phyloP scores from a whole-genome alignment of 768 basidiomycete genomes.

The Suillus cothurnatus region DNA sequence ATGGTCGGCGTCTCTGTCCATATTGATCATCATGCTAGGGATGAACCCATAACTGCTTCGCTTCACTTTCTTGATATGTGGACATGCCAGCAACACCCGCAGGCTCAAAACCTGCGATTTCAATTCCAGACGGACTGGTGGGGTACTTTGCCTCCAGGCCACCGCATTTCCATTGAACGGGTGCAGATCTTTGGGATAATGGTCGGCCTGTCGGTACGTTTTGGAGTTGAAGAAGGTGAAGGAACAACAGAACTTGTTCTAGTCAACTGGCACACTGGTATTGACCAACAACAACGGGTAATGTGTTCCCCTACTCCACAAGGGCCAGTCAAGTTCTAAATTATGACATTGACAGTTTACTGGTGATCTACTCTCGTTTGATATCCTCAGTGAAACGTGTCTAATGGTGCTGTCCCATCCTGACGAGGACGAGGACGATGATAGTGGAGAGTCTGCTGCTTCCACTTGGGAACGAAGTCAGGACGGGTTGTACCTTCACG shows the following conservation, averaged over 20 bases:
- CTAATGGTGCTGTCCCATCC: slow-evolving; percentile 31
- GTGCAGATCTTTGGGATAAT: slow-evolving; percentile 30
- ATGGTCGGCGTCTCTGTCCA: not conserved
- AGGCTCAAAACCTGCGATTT: slow-evolving; percentile 34
- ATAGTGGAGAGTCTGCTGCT: slow-evolving; percentile 18
- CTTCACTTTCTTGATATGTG: slow-evolving; percentile 58
- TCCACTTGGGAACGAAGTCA: slow-evolving; percentile 28
- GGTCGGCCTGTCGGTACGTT: slow-evolving; percentile 28
- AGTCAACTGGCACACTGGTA: slow-evolving; percentile 33
- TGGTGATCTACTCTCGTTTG: slow-evolving; percentile 34
- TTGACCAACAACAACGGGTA: slow-evolving; percentile 9
- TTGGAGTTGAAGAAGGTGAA: slow-evolving; percentile 35
- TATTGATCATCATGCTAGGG: slow-evolving; percentile 17
- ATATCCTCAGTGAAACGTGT: slow-evolving; percentile 28
- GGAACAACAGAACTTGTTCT: slow-evolving; percentile 33
- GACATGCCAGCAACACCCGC: slow-evolving; percentile 56
- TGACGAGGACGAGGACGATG: slow-evolving; percentile 35
- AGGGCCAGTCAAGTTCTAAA: not conserved
- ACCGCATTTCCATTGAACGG: slow-evolving; percentile 33
- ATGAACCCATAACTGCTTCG: slow-evolving; percentile 25
- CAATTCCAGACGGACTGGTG: slow-evolving; percentile 37
- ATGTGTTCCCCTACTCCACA: not conserved
- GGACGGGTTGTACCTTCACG: slow-evolving; percentile 34
- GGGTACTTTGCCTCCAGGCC: slow-evolving; percentile 33
- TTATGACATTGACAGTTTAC: slow-evolving; percentile 18